Percentiles rank a stretch among this genome's conserved stretches.
Conservation (phyloP, 2,329 filamentous ascomycete genomes). For the Pyrenochaeta sp. region DNA sequence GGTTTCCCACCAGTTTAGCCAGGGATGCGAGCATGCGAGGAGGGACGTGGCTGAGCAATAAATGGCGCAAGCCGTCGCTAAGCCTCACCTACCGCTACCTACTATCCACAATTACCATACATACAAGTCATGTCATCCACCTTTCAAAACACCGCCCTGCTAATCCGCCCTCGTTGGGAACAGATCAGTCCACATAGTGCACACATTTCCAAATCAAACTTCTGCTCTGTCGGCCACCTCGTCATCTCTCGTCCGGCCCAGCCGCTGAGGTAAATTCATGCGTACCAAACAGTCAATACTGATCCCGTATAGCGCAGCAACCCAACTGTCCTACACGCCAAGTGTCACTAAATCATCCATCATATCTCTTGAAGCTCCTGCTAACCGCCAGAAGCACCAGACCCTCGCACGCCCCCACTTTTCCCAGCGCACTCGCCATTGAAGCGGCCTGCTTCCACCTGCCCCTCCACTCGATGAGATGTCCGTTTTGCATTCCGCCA, state of each 20-base stretch:
- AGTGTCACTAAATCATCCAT: constrained; percentile 26
- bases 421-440: constrained; percentile 24
- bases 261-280: constrained; percentile 16
- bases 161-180: neutral
- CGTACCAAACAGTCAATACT: constrained; percentile 14
- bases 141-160: neutral
- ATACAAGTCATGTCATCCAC: constrained; percentile 9
- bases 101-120: constrained; percentile 12
- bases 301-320: constrained; percentile 17
- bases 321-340: constrained; percentile 29
- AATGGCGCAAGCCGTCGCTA: constrained; percentile 28
- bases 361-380: constrained; percentile 22
- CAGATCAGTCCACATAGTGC: neutral
- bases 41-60: constrained; percentile 18
- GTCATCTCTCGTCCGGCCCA: constrained; percentile 2
- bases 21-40: too few relatives aligned
- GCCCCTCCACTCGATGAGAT: constrained; percentile 17
- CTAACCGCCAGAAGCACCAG: constrained; percentile 32
- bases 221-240: neutral
- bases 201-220: constrained; percentile 1
- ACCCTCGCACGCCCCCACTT: constrained; percentile 33
- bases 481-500: constrained; percentile 23
- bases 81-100: constrained; percentile 17
- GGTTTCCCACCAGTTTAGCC: constrained; percentile 6
- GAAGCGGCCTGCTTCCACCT: constrained; percentile 9